Base-by-base conservation (phyloP, 352 stramenopile species). In the Halophytophthora batemanensis region DNA sequence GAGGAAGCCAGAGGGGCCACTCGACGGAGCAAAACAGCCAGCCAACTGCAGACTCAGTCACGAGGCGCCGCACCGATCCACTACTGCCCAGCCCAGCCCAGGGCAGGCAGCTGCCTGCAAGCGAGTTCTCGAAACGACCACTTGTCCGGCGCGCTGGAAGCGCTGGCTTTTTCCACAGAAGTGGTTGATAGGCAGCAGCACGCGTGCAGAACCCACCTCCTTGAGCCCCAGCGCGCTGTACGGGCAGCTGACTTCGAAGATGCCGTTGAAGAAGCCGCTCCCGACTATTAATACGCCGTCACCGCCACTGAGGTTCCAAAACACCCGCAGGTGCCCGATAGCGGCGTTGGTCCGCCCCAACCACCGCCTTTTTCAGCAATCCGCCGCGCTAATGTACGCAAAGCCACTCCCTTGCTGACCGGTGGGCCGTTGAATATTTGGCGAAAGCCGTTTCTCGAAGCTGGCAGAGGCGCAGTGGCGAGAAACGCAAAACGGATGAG, bases 101-200 rank as follows among this genome's bases (percentile, higher is more conserved):
- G n/a, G n/a, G n/a, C n/a, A 31, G 29, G 46, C 53, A 59, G 55
- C 50, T 56, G 59, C 22, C 29, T 46, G 45, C 25, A 65, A 65
- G 45, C 55, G 23, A 39, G 25, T 66, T 63, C 61, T 39, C 50
- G 53, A 72, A 72, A 72, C 63, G 63, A 69, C 53, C 23, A 47
- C 17, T 51, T 64, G 51, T 39, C 39, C 43, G 50, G 40, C 29
- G 44, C 43, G 57, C 55, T 59, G 42, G 53, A 63, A 59, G 42
- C 23, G 49, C 46, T 61, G 34, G 11, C 11, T 17, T 18, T 44
- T n/a, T 31, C 12, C 49, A 59, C 59, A 64, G 62, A 56, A 18
- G 35, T 25, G n/a, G 25, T 22, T 23, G 22, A 25, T 17, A 28
- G 4, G 25, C 38, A 44, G 38, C 25, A 31, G 25, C 25, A 31